A percentile compares a stretch with the other conserved stretches of the same genome.
Evolutionary conservation across 352 stramenopile species (phyloP).

Genomic region (Aphanomyces stellatus): DNA sequence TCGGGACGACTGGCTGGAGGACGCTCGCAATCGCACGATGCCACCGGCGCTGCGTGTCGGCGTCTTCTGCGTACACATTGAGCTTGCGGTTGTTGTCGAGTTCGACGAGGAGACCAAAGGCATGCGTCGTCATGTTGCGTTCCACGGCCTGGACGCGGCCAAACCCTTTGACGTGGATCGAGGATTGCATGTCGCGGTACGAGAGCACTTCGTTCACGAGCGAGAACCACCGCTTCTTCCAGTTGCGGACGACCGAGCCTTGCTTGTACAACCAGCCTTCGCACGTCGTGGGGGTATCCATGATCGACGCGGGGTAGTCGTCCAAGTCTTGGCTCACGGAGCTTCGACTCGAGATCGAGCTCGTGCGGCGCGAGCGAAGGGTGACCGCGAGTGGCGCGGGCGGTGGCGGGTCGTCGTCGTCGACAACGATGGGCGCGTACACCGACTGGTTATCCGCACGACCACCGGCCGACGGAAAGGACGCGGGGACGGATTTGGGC

Average conservation of each 20-base stretch:
- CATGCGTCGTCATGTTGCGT: slow-evolving; percentile 25
- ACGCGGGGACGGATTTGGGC: no score
- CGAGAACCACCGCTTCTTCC: slow-evolving; percentile 16
- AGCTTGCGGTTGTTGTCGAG: slow-evolving; percentile 50
- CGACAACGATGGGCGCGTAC: neutral
- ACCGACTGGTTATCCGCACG: no score
- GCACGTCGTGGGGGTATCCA: neutral
- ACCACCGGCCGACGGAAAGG: neutral
- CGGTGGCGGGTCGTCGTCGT: neutral
- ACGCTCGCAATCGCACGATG: slow-evolving; percentile 48
- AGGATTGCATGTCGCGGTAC: slow-evolving; percentile 9
- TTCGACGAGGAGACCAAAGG: slow-evolving; percentile 61
- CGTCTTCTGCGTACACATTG: slow-evolving; percentile 69
- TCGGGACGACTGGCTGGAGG: slow-evolving; percentile 15
- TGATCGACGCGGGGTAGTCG: neutral
- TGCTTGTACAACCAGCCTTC: slow-evolving; percentile 19
- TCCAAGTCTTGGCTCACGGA: neutral
- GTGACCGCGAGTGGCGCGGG: neutral
- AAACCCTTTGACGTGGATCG: neutral
- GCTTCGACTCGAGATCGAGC: neutral
- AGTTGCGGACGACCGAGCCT: slow-evolving; percentile 1
- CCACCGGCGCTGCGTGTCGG: slow-evolving; percentile 79
- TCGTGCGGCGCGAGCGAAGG: neutral
- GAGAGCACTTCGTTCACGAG: slow-evolving; percentile 4
- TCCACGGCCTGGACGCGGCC: slow-evolving; percentile 8